A percentile compares a stretch with the other conserved stretches of the same genome.
phyloP scores from a whole-genome alignment of 805 yeast genomes.

The Ascoidea asiatica region DNA sequence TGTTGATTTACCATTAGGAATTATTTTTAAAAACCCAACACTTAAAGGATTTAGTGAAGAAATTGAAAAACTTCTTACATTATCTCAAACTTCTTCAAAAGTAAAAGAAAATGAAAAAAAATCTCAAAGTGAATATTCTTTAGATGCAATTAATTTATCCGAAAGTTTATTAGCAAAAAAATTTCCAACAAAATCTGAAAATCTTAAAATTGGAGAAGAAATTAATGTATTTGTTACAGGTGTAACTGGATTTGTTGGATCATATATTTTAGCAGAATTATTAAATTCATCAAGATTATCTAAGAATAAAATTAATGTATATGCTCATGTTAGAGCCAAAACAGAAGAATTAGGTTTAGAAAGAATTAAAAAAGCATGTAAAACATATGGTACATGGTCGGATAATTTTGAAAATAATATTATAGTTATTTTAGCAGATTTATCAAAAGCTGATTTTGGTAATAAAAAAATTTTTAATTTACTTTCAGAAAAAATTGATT shows the following conservation, averaged over 20 bases:
- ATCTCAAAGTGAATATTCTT: constrained; percentile 33
- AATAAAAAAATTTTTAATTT: constrained; percentile 1
- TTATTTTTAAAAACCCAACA: constrained; percentile 83
- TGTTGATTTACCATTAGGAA: constrained; percentile 79
- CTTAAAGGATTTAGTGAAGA: constrained; percentile 65
- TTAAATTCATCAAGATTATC: constrained; percentile 34
- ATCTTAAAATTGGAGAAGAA: constrained; percentile 21
- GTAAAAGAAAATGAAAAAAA: constrained; percentile 24
- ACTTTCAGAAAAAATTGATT: constrained; percentile 54
- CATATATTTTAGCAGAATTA: constrained; percentile 72
- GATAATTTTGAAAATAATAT: constrained; percentile 37
- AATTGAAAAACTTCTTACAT: constrained; percentile 41
- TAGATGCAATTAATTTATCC: constrained; percentile 54
- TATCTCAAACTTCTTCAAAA: constrained; percentile 37
- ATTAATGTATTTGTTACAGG: constrained; percentile 81
- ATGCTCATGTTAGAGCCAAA: constrained; percentile 86
- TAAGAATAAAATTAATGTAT: constrained; percentile 35
- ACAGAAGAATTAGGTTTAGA: constrained; percentile 55
- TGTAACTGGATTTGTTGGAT: constrained; percentile 91
- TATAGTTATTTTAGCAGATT: constrained; percentile 70
- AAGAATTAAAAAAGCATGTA: constrained; percentile 63
- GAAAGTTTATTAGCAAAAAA: constrained; percentile 24
- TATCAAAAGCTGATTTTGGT: constrained; percentile 66
- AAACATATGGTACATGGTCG: constrained; percentile 69
- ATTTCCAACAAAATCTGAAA: constrained; percentile 29